Evolutionary conservation across 2,329 filamentous ascomycete genomes (phyloP).

Genomic region (Fusarium albosuccineum): DNA sequence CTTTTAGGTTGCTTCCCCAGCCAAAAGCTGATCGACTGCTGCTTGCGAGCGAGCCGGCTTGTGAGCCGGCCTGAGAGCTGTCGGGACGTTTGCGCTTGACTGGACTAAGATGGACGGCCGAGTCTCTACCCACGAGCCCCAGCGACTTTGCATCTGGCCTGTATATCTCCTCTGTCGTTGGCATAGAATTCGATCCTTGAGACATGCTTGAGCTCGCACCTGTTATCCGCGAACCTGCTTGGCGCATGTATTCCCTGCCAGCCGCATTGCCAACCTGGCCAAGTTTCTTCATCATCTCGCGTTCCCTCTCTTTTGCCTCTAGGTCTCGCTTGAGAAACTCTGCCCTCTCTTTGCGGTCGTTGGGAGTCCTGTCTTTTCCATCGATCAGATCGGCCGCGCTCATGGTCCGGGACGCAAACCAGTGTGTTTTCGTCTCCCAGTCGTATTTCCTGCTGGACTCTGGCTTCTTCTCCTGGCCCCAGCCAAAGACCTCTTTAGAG

Average conservation of each 20-base stretch:
- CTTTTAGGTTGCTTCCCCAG: conserved; percentile 68
- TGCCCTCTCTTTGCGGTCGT: conserved; percentile 71
- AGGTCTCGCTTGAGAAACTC: conserved; percentile 76
- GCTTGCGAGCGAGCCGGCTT: conserved; percentile 48
- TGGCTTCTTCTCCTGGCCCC: conserved; percentile 33
- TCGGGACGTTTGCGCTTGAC: conserved; percentile 72
- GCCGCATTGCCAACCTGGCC: conserved; percentile 73
- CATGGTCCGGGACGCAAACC: conserved; percentile 64
- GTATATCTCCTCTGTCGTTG: conserved; percentile 44
- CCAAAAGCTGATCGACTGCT: conserved; percentile 57
- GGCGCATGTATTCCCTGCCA: conserved; percentile 78
- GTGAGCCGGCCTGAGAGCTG: conserved; percentile 54
- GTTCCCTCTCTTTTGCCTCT: conserved; percentile 77
- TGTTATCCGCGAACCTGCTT: conserved; percentile 40
- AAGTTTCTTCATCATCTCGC: conserved; percentile 77
- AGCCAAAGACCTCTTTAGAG: conserved; percentile 42
- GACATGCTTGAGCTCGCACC: conserved; percentile 25
- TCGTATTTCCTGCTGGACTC: conserved; percentile 61
- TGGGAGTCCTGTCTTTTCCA: conserved; percentile 68
- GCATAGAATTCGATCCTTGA: conserved; percentile 35
- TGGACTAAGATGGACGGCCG: conserved; percentile 68
- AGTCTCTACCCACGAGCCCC: conserved; percentile 52
- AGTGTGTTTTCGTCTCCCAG: conserved; percentile 68
- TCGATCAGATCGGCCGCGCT: conserved; percentile 75
- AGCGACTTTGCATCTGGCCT: conserved; percentile 58